phyloP scores from a whole-genome alignment of 1,284 basidiomycete genomes.

The Exsudoporus floridanus region DNA sequence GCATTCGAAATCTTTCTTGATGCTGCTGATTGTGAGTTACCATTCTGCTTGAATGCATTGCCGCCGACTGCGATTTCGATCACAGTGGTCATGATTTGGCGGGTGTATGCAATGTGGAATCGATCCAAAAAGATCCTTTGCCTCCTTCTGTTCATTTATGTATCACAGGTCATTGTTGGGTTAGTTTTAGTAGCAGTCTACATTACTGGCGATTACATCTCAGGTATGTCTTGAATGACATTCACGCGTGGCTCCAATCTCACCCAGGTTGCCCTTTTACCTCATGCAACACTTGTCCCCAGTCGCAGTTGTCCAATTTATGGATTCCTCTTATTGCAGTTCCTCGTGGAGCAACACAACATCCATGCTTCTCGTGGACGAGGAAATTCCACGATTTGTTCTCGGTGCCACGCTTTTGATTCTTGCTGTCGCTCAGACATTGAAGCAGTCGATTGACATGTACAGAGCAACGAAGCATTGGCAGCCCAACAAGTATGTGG shows the following conservation, averaged over 20 bases:
- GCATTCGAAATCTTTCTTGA: neutral
- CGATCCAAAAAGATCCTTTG: neutral
- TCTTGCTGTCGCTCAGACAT: neutral
- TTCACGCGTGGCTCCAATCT: too few species aligned
- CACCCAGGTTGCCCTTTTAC: neutral
- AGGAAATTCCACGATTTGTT: neutral
- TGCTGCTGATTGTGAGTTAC: neutral
- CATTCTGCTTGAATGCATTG: neutral
- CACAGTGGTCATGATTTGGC: neutral
- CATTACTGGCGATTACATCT: neutral
- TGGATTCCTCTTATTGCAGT: neutral
- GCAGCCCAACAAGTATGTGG: too few species aligned
- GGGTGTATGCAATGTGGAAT: neutral
- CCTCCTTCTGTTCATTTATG: neutral
- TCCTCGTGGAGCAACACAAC: too few species aligned
- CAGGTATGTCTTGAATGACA: neutral
- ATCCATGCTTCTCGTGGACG: too few species aligned
- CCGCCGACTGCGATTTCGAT: neutral
- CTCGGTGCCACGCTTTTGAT: neutral
- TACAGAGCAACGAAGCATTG: too few species aligned
- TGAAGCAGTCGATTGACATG: neutral
- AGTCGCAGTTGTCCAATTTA: neutral
- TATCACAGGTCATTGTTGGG: neutral
- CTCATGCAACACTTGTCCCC: too few species aligned
- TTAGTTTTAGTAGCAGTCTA: neutral